phyloP scores from a whole-genome alignment of 371 early-diverging fungal species.

The Mucor piriformis region DNA sequence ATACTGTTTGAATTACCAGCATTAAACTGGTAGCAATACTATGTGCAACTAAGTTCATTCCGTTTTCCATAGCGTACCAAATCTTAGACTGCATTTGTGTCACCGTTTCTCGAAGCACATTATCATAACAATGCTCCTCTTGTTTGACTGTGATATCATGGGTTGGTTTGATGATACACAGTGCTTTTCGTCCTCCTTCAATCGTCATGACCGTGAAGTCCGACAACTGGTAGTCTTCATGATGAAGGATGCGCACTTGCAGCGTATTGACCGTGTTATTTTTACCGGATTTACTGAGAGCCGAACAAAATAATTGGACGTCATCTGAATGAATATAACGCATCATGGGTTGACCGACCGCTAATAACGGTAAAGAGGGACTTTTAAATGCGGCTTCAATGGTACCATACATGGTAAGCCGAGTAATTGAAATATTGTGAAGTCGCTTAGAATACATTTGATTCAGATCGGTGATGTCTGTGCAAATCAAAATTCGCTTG shows the following conservation, averaged over 20 bases:
- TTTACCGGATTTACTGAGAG: conserved; percentile 16
- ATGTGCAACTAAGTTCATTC: conserved; percentile 17
- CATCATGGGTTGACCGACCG: conserved; percentile 30
- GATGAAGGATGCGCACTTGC: conserved; percentile 4
- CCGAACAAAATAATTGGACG: conserved; percentile 21
- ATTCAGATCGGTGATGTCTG: conserved; percentile 25
- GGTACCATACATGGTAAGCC: conserved; percentile 33
- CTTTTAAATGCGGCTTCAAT: conserved; percentile 22
- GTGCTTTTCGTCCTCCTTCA: conserved; percentile 11
- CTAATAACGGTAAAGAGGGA: neutral
- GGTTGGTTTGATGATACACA: conserved; percentile 19
- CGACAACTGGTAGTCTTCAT: conserved; percentile 1
- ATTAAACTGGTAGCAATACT: conserved; percentile 14
- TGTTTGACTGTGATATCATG: neutral
- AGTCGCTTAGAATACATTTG: neutral
- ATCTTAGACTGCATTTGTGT: conserved; percentile 15
- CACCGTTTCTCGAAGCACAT: conserved; percentile 8
- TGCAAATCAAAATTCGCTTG: conserved; percentile 11
- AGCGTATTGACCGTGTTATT: neutral
- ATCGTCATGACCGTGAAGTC: conserved; percentile 25
- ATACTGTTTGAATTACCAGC: conserved; percentile 8
- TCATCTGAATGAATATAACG: conserved; percentile 31
- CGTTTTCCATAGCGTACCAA: conserved; percentile 24
- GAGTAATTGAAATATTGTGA: conserved; percentile 12
- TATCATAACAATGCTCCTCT: neutral